These are phyloP conservation scores for Lepiota brunneoincarnata DNA, from an alignment of 768 basidiomycete genomes.

Conservation along the genomic window DNA sequence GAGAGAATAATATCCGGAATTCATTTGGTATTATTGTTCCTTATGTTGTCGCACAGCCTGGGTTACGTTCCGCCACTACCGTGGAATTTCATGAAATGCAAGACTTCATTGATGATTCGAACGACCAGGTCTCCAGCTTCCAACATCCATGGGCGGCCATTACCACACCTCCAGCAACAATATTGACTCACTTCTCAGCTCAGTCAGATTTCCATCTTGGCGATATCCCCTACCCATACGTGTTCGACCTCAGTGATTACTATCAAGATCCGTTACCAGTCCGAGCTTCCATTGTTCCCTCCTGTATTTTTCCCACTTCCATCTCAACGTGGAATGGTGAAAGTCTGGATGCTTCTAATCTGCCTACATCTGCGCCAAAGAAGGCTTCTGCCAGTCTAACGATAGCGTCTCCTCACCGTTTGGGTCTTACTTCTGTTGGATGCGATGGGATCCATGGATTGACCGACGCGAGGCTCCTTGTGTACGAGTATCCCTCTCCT, in stretches of 20 bases:
- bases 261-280: background rate
- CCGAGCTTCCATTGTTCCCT: background rate
- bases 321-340: background rate
- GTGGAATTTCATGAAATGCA: no score
- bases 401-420: background rate
- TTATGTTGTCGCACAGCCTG: no score
- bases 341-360: background rate
- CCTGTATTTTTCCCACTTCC: background rate
- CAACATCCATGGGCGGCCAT: background rate
- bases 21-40: no score
- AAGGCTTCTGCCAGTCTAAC: background rate
- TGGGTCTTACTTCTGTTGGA: background rate
- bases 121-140: background rate
- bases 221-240: constrained; percentile 5
- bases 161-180: background rate
- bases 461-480: no score
- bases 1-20: no score
- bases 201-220: background rate
- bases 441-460: no score
- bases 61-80: no score
- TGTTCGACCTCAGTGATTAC: constrained; percentile 7
- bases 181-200: background rate
- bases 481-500: no score
- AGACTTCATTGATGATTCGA: no score
- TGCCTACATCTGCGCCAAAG: background rate